Evolutionary conservation across 2,329 filamentous ascomycete species (phyloP).

Genomic region (Microthyrium microscopicum): DNA sequence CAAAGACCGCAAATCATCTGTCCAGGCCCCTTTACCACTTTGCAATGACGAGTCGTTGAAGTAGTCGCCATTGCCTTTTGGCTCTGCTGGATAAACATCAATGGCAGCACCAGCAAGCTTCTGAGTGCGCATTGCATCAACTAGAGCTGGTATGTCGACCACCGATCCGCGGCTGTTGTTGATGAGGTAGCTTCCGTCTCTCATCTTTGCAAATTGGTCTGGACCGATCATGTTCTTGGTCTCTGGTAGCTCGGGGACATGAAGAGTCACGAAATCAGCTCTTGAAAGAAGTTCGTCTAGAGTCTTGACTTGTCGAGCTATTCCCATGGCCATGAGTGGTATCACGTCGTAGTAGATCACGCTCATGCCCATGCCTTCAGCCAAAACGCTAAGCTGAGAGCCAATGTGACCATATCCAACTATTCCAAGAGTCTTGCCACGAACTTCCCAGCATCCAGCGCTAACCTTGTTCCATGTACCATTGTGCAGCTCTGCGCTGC

Average conservation of each 20-base stretch:
- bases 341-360: conserved; percentile 96
- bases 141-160: conserved; percentile 81
- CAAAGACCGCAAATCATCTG: conserved; percentile 64
- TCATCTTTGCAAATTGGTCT: conserved; percentile 72
- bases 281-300: conserved; percentile 59
- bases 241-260: conserved; percentile 86
- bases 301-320: conserved; percentile 63
- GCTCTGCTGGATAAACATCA: conserved; percentile 90
- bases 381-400: conserved; percentile 83
- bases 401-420: conserved; percentile 97
- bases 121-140: conserved; percentile 70
- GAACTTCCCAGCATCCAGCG: conserved; percentile 91
- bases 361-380: conserved; percentile 94
- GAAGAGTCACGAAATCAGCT: conserved; percentile 84
- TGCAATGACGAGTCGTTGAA: too few relatives aligned
- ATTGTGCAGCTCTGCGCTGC: conserved; percentile 83
- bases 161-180: conserved; percentile 91
- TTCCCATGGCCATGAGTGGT: conserved; percentile 88
- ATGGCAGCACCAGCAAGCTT: conserved; percentile 89
- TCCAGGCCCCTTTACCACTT: conserved; percentile 61
- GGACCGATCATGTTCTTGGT: conserved; percentile 85
- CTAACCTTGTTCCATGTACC: conserved; percentile 98
- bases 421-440: conserved; percentile 92
- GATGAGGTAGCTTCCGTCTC: conserved; percentile 80
- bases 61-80: conserved; percentile 84